These are phyloP conservation scores for Besnoitia besnoiti DNA, from an alignment of 169 alveolate genomes.

Conservation along the genomic window DNA sequence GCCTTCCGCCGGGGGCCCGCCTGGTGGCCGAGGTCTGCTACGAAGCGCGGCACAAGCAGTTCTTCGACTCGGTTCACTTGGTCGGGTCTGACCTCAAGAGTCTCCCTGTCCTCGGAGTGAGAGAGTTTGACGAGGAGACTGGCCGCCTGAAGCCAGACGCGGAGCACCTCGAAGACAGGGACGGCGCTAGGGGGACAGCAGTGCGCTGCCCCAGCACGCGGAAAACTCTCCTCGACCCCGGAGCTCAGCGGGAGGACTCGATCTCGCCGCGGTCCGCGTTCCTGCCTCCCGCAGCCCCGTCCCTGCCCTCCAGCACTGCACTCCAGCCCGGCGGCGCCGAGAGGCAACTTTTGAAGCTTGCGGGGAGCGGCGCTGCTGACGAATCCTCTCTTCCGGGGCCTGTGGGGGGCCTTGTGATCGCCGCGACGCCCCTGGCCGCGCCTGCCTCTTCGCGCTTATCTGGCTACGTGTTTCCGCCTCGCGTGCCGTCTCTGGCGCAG, in stretches of 20 bases:
- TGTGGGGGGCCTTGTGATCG: not conserved
- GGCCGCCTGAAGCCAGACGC: not conserved
- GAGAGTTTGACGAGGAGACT: not conserved
- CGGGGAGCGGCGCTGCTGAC: no score
- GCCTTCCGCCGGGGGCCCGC: not conserved
- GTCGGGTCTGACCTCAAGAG: not conserved
- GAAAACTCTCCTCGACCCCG: not conserved
- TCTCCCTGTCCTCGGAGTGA: not conserved
- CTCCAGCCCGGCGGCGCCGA: no score
- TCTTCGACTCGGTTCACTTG: not conserved
- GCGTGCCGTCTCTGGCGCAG: not conserved
- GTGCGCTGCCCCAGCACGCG: not conserved
- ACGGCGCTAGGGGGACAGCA: not conserved
- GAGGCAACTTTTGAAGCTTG: no score
- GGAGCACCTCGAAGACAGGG: not conserved
- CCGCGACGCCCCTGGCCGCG: not conserved
- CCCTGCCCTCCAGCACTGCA: no score
- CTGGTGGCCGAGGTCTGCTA: conserved; percentile 15
- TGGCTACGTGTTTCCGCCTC: not conserved
- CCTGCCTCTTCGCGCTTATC: not conserved
- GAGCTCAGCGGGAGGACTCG: not conserved
- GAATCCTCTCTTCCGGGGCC: not conserved
- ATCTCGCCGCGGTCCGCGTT: not conserved
- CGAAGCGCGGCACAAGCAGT: not conserved
- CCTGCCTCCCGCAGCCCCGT: not conserved